A percentile compares a stretch with the other conserved stretches of the same genome.
Evolutionary conservation across 495 filamentous ascomycete species (phyloP).

Genomic region (Astrocystis sublimbata): DNA sequence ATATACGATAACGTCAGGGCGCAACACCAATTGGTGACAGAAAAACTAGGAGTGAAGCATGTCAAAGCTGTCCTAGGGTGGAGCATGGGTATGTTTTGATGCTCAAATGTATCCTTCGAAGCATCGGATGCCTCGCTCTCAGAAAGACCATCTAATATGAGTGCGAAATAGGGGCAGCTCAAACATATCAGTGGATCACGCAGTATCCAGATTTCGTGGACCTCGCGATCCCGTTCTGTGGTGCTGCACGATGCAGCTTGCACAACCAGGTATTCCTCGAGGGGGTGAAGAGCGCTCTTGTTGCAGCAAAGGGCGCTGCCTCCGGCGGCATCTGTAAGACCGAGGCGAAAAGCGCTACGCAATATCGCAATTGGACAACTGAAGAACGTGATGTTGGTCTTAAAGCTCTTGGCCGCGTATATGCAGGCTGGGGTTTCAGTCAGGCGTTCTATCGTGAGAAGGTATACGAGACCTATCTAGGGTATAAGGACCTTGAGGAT

Average conservation of each 20-base stretch:
- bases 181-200: slow-evolving; percentile 64
- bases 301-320: slow-evolving; percentile 58
- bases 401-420: slow-evolving; percentile 69
- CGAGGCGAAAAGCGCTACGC: background rate
- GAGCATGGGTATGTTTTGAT: slow-evolving; percentile 58
- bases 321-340: slow-evolving; percentile 52
- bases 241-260: slow-evolving; percentile 63
- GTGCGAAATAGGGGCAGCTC: slow-evolving; percentile 9
- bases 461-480: slow-evolving; percentile 60
- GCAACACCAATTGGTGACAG: slow-evolving; percentile 64
- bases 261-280: slow-evolving; percentile 76
- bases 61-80: slow-evolving; percentile 65
- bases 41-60: slow-evolving; percentile 63
- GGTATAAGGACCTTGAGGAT: slow-evolving; percentile 64
- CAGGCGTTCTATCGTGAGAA: slow-evolving; percentile 71
- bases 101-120: background rate
- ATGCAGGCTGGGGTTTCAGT: slow-evolving; percentile 76
- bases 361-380: slow-evolving; percentile 54
- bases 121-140: background rate
- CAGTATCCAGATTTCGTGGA: slow-evolving; percentile 73
- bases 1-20: slow-evolving; percentile 72
- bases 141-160: background rate
- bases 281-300: slow-evolving; percentile 65
- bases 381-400: slow-evolving; percentile 61
- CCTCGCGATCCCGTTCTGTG: slow-evolving; percentile 66